These are phyloP conservation scores for Phytophthora hybrid DNA, from an alignment of 352 stramenopile species.

Conservation along the genomic window DNA sequence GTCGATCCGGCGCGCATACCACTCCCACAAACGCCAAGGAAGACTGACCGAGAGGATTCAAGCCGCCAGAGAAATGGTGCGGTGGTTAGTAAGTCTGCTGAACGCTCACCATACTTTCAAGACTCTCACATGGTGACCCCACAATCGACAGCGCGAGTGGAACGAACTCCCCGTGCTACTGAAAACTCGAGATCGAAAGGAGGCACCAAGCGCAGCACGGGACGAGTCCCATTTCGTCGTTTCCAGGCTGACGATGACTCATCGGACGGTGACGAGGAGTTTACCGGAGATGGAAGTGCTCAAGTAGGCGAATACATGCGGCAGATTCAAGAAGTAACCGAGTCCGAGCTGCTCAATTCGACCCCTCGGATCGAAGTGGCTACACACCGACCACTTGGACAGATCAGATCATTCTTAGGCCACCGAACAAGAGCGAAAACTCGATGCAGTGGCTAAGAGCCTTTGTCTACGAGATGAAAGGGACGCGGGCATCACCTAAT, in stretches of 20 bases:
- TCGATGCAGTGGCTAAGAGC: constrained; percentile 12
- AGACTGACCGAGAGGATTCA: too few species aligned
- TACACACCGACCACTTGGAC: not conserved
- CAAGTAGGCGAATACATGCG: not conserved
- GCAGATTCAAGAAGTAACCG: not conserved
- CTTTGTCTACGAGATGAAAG: constrained; percentile 22
- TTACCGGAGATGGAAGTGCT: not conserved
- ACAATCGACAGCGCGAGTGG: not conserved
- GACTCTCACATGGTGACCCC: too few species aligned
- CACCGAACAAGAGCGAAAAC: constrained; percentile 2
- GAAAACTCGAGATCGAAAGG: not conserved
- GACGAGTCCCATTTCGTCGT: not conserved
- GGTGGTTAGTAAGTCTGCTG: too few species aligned
- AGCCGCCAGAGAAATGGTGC: too few species aligned
- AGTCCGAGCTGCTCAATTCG: not conserved
- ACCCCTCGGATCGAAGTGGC: not conserved
- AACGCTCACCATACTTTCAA: too few species aligned
- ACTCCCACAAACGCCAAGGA: too few species aligned
- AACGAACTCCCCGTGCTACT: not conserved
- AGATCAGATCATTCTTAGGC: constrained; percentile 4
- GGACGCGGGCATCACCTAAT: not conserved
- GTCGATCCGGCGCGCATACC: too few species aligned
- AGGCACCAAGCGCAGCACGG: not conserved
- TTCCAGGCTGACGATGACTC: not conserved
- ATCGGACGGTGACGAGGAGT: not conserved